These are phyloP conservation scores for Xylariaceae sp. DNA, from an alignment of 2,329 filamentous ascomycete genomes.

Conservation along the genomic window DNA sequence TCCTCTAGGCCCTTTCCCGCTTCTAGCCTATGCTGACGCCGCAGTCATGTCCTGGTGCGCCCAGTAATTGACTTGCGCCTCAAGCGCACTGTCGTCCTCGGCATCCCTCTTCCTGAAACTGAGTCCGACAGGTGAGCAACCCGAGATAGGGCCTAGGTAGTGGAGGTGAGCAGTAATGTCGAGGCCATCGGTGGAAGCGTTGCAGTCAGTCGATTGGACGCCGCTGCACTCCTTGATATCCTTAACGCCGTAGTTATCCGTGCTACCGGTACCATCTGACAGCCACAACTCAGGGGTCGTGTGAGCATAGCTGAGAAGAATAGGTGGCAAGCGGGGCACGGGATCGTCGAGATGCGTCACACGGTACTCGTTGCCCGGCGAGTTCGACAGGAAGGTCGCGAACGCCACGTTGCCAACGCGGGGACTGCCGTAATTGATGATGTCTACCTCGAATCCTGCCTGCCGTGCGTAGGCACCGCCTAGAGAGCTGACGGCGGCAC, in stretches of 20 bases:
- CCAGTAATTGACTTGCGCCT: slow-evolving; percentile 26
- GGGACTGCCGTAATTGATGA: slow-evolving; percentile 66
- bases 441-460: slow-evolving; percentile 45
- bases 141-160: slow-evolving; percentile 46
- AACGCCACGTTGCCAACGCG: slow-evolving; percentile 58
- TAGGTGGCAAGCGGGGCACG: slow-evolving; percentile 62
- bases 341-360: slow-evolving; percentile 65
- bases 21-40: background rate
- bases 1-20: background rate
- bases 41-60: slow-evolving; percentile 24
- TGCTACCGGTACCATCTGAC: slow-evolving; percentile 33
- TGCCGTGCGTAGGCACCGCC: slow-evolving; percentile 53
- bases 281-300: slow-evolving; percentile 69
- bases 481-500: slow-evolving; percentile 60
- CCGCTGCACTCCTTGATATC: slow-evolving; percentile 49
- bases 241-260: slow-evolving; percentile 35
- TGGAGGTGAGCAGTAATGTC: slow-evolving; percentile 43
- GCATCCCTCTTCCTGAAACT: slow-evolving; percentile 25
- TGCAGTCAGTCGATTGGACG: slow-evolving; percentile 43
- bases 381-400: slow-evolving; percentile 49
- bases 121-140: slow-evolving; percentile 35
- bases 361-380: slow-evolving; percentile 54
- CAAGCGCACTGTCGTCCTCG: slow-evolving; percentile 17
- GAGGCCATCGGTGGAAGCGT: slow-evolving; percentile 45
- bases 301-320: slow-evolving; percentile 59